phyloP scores from a whole-genome alignment of 768 basidiomycete species.

The Leccinum obscurum region DNA sequence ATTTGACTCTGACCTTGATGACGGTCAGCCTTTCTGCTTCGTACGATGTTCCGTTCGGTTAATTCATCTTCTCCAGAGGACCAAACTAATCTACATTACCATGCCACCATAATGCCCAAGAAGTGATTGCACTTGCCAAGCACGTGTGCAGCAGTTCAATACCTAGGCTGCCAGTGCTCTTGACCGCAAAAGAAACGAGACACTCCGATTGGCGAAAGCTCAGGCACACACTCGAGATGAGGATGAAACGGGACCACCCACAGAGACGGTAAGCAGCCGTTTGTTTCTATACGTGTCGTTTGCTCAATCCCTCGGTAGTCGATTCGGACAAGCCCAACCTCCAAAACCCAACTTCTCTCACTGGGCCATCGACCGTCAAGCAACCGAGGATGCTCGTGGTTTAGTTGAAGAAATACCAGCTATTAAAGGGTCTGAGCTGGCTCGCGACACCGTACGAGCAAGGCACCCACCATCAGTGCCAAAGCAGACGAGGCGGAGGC shows the following conservation, averaged over 20 bases:
- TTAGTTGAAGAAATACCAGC: slow-evolving; percentile 95
- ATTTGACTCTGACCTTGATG: slow-evolving; percentile 81
- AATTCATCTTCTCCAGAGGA: slow-evolving; percentile 60
- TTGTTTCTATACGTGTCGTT: background rate
- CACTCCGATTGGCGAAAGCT: slow-evolving; percentile 63
- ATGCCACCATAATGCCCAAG: slow-evolving; percentile 90
- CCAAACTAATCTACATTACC: slow-evolving; percentile 77
- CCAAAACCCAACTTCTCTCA: slow-evolving; percentile 94
- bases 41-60: background rate
- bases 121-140: slow-evolving; percentile 75
- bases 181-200: slow-evolving; percentile 80
- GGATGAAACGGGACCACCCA: slow-evolving; percentile 36
- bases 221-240: slow-evolving; percentile 44
- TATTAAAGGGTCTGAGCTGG: slow-evolving; percentile 94
- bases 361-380: slow-evolving; percentile 77
- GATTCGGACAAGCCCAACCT: slow-evolving; percentile 98
- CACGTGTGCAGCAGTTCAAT: slow-evolving; percentile 50
- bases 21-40: slow-evolving; percentile 53
- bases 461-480: slow-evolving; percentile 56
- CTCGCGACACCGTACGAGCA: slow-evolving; percentile 98
- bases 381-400: slow-evolving; percentile 98
- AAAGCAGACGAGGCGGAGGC: too few relatives aligned
- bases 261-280: slow-evolving; percentile 57
- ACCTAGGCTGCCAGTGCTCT: slow-evolving; percentile 42
- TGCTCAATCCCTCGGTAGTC: slow-evolving; percentile 45